Conservation (phyloP, 371 early-diverging fungal species). For the Lichtheimia hyalospora region DNA sequence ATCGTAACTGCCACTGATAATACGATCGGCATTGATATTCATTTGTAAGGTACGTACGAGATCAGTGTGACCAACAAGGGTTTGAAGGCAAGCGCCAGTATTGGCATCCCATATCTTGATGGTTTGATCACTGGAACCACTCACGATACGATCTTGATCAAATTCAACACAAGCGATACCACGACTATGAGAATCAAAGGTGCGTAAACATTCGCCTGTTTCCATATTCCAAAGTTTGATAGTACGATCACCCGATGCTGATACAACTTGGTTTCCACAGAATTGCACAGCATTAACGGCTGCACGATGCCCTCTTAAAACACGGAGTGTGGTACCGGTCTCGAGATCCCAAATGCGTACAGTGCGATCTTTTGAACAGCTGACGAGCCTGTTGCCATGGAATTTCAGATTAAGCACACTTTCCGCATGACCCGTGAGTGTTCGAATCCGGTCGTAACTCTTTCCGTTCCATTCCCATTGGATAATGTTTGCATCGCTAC, state of each 20-base stretch:
- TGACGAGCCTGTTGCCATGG: conserved; percentile 63
- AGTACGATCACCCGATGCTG: conserved; percentile 79
- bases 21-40: conserved; percentile 38
- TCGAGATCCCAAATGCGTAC: conserved; percentile 77
- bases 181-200: conserved; percentile 56
- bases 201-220: conserved; percentile 56
- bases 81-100: conserved; percentile 65
- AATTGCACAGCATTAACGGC: conserved; percentile 81
- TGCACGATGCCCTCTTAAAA: conserved; percentile 57
- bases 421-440: conserved; percentile 61
- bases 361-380: conserved; percentile 87
- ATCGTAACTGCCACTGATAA: conserved; percentile 86
- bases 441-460: conserved; percentile 58
- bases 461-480: conserved; percentile 81
- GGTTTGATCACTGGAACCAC: conserved; percentile 81
- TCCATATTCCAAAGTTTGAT: conserved; percentile 68
- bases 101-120: conserved; percentile 84
- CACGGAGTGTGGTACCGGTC: conserved; percentile 46
- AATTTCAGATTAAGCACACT: conserved; percentile 75
- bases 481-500: conserved; percentile 78
- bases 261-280: conserved; percentile 59
- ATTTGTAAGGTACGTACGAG: conserved; percentile 77
- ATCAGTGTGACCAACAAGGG: conserved; percentile 73
- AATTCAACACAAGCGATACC: conserved; percentile 87
- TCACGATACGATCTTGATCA: conserved; percentile 71